These are phyloP conservation scores for Stemphylium beticola DNA, from an alignment of 2,329 filamentous ascomycete species.

Conservation along the genomic window DNA sequence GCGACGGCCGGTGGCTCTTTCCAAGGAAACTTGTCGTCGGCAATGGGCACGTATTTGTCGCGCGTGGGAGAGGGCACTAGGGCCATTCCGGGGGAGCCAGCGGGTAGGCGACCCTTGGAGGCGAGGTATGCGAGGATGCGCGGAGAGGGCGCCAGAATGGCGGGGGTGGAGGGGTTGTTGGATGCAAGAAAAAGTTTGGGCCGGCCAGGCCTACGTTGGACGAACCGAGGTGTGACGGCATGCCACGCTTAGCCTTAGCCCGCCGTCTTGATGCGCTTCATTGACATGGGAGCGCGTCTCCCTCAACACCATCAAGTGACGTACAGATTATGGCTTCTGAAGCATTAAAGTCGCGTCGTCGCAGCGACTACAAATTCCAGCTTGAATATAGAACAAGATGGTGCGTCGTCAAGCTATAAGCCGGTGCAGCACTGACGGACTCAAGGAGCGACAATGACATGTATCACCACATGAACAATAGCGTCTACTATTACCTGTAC, in stretches of 20 bases:
- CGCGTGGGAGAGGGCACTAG: constrained; percentile 44
- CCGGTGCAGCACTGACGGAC: constrained; percentile 16
- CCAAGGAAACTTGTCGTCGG: constrained; percentile 48
- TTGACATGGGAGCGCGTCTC: not conserved
- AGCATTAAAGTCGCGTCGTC: constrained; percentile 63
- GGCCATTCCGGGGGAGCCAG: constrained; percentile 51
- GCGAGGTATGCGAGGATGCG: constrained; percentile 60
- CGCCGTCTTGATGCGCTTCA: too few species aligned
- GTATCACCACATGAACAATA: constrained; percentile 94
- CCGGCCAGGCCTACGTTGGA: not conserved
- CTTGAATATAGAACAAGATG: constrained; percentile 88
- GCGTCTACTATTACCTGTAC: constrained; percentile 80
- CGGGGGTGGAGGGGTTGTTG: constrained; percentile 7
- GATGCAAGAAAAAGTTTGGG: constrained; percentile 6
- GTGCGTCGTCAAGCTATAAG: constrained; percentile 53
- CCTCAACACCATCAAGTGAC: not conserved
- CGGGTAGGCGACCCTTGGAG: constrained; percentile 53
- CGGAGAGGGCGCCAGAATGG: constrained; percentile 57
- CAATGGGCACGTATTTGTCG: constrained; percentile 38
- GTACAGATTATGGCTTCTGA: constrained; percentile 32
- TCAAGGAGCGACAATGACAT: constrained; percentile 86
- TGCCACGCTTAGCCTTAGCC: not conserved
- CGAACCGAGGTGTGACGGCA: constrained; percentile 10
- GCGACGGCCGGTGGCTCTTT: constrained; percentile 56
- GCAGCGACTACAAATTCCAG: constrained; percentile 77